Evolutionary conservation across 2,329 filamentous ascomycete genomes (phyloP), one percentile per base, ranked within the genome.

Genomic region (Fusarium sp.): DNA sequence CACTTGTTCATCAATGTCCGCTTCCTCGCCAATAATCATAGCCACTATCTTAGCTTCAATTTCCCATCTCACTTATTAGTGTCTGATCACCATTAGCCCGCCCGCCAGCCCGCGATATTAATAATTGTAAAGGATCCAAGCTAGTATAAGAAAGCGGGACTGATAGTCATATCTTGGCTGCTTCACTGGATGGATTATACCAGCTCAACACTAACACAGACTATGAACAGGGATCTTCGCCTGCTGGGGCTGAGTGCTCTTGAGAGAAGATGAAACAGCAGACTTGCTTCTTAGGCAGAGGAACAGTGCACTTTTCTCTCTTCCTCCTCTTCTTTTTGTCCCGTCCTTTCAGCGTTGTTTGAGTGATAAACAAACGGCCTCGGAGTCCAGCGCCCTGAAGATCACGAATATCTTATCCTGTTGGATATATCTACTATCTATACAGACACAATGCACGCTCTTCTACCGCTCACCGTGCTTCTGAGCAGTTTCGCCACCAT

Each of bases 181-280:
- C 58, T n/a, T 67, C 24, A 70, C 56, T 70, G 67, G 67, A 29
- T 45, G 18, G 51, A 43, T n/a, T 11, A 48, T 22, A 34, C 52
- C n/a, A 20, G 27, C 51, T 51, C 49, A 27, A 57, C 61, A 51
- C 66, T 62, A 70, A 57, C 22, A 41, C 12, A 9, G 4, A 44
- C 34, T 8, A 20, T 13, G 5, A 41, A 22, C 52, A 63, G 22
- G 64, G 65, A 64, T 67, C 67, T 52, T 46, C 29, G 45, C 38
- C 62, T 59, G 41, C n/a, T 24, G 47, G 48, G 67, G 67, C 67
- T 70, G 57, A 67, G 53, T 44, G 44, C 12, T 27, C 18, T 44
- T 40, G n/a, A 38, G 15, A 22, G 20, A 40, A 18, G 29, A 47
- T 67, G 65, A 67, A 67, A 67, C 63, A 48, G 32, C 41, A 41